phyloP scores from a whole-genome alignment of 2,329 filamentous ascomycete genomes.

The Diaporthe velutina region DNA sequence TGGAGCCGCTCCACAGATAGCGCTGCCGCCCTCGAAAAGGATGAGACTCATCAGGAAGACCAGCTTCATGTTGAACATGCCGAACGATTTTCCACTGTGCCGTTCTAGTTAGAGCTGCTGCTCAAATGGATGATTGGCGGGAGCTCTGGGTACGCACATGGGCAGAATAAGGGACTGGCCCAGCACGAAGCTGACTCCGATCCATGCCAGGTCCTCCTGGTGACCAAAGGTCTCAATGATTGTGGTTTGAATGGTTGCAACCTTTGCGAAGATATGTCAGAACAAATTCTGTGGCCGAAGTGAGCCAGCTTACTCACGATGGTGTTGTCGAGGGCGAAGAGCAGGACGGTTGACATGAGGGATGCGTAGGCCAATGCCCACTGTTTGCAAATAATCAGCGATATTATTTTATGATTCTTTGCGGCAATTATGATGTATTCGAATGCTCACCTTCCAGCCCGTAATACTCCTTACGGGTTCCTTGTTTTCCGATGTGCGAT shows the following conservation, averaged over 20 bases:
- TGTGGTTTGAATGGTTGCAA: slow-evolving; percentile 24
- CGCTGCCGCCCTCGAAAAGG: slow-evolving; percentile 41
- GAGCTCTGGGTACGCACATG: neutral
- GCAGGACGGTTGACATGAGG: slow-evolving; percentile 9
- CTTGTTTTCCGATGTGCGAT: neutral
- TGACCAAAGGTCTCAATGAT: slow-evolving; percentile 18
- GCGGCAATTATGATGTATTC: no score
- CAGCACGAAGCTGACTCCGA: slow-evolving; percentile 29
- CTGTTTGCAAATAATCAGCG: neutral
- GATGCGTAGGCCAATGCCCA: slow-evolving; percentile 26
- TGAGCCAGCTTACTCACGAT: neutral
- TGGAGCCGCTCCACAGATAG: slow-evolving; percentile 55
- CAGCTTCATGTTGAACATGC: slow-evolving; percentile 23
- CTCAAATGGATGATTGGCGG: neutral
- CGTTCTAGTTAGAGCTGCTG: neutral
- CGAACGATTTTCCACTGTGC: neutral
- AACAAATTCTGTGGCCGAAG: fast-evolving
- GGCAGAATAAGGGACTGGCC: slow-evolving; percentile 1
- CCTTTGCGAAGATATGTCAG: neutral
- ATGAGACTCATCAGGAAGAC: slow-evolving; percentile 9
- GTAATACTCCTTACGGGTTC: neutral
- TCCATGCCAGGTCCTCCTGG: slow-evolving; percentile 23
- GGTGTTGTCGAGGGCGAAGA: slow-evolving; percentile 34
- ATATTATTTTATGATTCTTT: no score
- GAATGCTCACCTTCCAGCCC: neutral